Evolutionary conservation across 2,329 filamentous ascomycete species (phyloP).

Genomic region (Fusarium tupiense): DNA sequence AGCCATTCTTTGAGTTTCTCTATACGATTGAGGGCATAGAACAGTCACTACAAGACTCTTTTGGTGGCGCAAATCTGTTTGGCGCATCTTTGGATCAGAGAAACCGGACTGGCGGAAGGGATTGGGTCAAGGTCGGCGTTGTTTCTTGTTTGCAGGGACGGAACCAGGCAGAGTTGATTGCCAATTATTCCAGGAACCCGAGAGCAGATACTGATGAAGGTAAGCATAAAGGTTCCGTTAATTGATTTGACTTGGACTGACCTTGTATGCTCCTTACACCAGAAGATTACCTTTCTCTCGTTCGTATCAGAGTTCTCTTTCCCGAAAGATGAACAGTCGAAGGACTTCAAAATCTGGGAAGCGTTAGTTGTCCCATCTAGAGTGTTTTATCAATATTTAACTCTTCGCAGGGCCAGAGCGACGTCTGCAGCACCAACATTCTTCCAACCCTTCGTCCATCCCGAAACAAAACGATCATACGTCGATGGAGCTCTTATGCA

Average conservation of each 20-base stretch:
- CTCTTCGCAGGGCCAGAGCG: constrained; percentile 11
- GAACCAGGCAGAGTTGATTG: background rate
- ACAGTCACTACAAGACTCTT: background rate
- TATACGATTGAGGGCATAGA: constrained; percentile 3
- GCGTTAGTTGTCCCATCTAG: background rate
- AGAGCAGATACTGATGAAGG: background rate
- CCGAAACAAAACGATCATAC: background rate
- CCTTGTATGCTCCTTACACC: fast-evolving
- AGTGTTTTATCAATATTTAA: background rate
- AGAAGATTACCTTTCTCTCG: constrained; percentile 10
- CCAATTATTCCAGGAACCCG: constrained; percentile 25
- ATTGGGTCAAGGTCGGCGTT: constrained; percentile 22
- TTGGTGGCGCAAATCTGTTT: background rate
- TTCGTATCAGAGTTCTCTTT: too few relatives aligned
- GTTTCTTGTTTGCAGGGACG: background rate
- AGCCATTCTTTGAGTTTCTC: constrained; percentile 12
- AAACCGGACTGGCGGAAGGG: background rate
- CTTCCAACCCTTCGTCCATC: constrained; percentile 9
- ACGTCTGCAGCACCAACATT: constrained; percentile 13
- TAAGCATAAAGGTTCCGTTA: background rate
- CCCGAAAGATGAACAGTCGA: background rate
- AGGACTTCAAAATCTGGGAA: constrained; percentile 20
- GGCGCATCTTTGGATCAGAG: background rate
- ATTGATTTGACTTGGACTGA: fast-evolving
- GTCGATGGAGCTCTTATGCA: background rate